phyloP scores from a whole-genome alignment of 2,329 filamentous ascomycete species.

The Aspergillus transmontanensis region DNA sequence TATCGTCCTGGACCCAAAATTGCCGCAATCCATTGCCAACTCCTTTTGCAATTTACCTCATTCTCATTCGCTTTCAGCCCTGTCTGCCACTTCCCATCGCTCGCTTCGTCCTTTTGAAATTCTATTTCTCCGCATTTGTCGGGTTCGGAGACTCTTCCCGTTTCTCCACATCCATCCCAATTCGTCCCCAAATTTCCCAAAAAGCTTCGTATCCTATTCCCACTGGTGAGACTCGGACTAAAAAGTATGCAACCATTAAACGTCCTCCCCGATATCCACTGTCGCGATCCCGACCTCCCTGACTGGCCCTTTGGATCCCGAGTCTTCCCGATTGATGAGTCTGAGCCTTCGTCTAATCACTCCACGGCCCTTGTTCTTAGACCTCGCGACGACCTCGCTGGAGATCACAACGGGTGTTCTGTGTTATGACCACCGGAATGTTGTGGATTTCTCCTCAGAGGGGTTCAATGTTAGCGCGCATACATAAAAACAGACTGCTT shows the following conservation, averaged over 20 bases:
- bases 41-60: conserved; percentile 4
- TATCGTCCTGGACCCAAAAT: conserved; percentile 22
- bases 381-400: conserved; percentile 22
- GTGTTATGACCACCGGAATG: conserved; percentile 59
- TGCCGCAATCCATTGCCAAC: conserved; percentile 17
- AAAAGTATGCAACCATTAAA: conserved; percentile 25
- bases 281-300: conserved; percentile 21
- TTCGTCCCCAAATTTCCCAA: conserved; percentile 19
- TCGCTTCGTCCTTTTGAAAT: conserved; percentile 8
- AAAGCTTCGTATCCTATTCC: conserved; percentile 27
- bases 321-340: conserved; percentile 27
- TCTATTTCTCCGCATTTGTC: conserved; percentile 25
- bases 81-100: conserved; percentile 1
- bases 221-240: conserved; percentile 17
- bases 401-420: conserved; percentile 19
- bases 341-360: conserved; percentile 18
- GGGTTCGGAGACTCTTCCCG: conserved; percentile 25
- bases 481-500: conserved; percentile 36
- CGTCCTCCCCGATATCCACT: conserved; percentile 23
- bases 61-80: conserved; percentile 9
- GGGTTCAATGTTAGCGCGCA: conserved; percentile 33
- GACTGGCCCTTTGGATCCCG: conserved; percentile 26
- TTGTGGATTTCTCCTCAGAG: conserved; percentile 36
- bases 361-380: conserved; percentile 22
- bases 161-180: conserved; percentile 21